phyloP scores from a whole-genome alignment of 768 basidiomycete genomes.

The Phylloporus arenicola region DNA sequence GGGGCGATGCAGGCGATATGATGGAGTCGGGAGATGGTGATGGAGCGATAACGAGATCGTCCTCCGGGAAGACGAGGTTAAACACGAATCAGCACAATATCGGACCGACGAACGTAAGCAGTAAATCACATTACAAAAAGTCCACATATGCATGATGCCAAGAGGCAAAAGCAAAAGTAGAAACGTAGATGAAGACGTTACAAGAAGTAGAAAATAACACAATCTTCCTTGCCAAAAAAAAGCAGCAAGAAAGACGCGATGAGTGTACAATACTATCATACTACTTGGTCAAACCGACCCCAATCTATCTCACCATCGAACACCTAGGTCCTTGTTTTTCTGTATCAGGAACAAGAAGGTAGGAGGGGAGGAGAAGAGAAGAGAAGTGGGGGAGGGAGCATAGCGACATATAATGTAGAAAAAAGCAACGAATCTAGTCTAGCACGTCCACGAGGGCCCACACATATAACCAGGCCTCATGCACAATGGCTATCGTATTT shows the following conservation, averaged over 20 bases:
- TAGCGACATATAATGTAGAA: background rate
- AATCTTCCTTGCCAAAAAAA: background rate
- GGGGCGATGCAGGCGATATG: background rate
- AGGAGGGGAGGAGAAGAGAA: background rate
- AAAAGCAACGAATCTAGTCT: background rate
- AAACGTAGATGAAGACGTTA: no score
- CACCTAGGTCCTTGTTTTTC: background rate
- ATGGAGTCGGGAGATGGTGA: no score
- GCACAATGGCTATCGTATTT: background rate
- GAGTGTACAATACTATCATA: background rate
- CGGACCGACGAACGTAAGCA: no score
- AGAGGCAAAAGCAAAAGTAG: background rate
- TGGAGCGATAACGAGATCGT: no score
- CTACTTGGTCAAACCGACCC: background rate
- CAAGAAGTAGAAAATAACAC: background rate
- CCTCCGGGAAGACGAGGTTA: no score
- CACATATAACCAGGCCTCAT: background rate
- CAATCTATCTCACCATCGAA: background rate
- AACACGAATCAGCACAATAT: no score
- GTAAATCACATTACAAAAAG: background rate
- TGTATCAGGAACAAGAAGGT: background rate
- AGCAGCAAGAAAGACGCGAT: background rate
- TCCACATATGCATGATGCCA: background rate
- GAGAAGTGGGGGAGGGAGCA: background rate
- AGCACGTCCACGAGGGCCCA: background rate